Base-by-base conservation (phyloP, 306 rosid genomes). In the Hippophae rhamnoides region DNA sequence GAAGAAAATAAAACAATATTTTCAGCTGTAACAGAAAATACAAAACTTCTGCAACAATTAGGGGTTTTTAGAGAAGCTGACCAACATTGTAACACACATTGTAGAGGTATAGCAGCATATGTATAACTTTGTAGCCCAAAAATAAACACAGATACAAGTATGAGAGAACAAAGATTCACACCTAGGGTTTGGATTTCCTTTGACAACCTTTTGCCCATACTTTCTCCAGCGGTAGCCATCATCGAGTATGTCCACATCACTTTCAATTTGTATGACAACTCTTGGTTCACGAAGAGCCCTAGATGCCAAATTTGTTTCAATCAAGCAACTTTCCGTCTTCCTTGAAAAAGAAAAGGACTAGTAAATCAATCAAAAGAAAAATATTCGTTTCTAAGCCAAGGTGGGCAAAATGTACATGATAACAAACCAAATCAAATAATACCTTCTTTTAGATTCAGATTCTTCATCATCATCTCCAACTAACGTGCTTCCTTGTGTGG, bases 151-250 rank as follows among this genome's bases (percentile, higher is more conserved):
- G 23, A 18, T 18, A 18, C 23, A 0, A 18, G 23, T 18, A 18
- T 18, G 23, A 18, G 23, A 18, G 23, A 18, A 18, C 23, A 18
- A 18, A 18, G 23, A 18, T 18, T 31, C n/a, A 25, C 73, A 90
- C 97, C 97, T 90, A 2, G 97, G 97, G 55, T 90, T 90, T 64
- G 97, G 90, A 70, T 90, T 90, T 78, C 97, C 97, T 68, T 90
- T 86, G 66, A 90, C 95, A 67, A 90, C 94, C 62, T 90, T 90
- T 60, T 86, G 90, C n/a, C 97, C 97, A 68, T 86, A 86, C 73
- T 86, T 90, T 40, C 97, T 82, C 97, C 97, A 90, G 50, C 95
- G 95, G 50, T 90, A 90, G 45, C 94, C 97, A 62, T 87, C 97
- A 43, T 90, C 97, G 66, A 90, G 94, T 57, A 87, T 81, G 77